phyloP scores from a whole-genome alignment of 441 rosid genomes.

The Manihot esculenta region DNA sequence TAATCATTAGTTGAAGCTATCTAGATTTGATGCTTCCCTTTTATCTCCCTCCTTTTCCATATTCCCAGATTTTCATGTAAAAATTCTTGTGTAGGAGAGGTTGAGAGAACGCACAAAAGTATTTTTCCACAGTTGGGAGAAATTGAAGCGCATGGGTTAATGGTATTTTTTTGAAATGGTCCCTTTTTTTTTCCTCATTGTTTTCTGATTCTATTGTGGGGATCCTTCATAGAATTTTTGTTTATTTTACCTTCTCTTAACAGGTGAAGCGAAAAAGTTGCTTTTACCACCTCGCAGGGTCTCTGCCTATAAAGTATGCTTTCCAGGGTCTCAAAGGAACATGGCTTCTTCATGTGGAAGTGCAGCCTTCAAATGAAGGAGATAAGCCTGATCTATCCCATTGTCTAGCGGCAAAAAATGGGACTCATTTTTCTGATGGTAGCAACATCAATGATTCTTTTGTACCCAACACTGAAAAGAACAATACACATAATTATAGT shows the following conservation, averaged over 20 bases:
- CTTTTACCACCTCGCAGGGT: slow-evolving; percentile 44
- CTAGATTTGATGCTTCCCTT: neutral
- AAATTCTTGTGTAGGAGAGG: slow-evolving; percentile 43
- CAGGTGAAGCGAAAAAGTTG: slow-evolving; percentile 47
- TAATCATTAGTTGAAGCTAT: neutral
- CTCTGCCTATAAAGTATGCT: slow-evolving; percentile 46
- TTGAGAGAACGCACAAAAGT: slow-evolving; percentile 43
- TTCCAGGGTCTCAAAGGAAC: slow-evolving; percentile 38
- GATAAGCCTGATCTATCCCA: slow-evolving; percentile 10
- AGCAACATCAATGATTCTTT: slow-evolving; percentile 1
- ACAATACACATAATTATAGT: neutral
- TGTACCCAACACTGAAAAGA: slow-evolving; percentile 10
- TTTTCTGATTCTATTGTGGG: slow-evolving; percentile 5
- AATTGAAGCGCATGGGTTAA: slow-evolving; percentile 47
- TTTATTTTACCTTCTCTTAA: slow-evolving; percentile 8
- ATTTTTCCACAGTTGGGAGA: slow-evolving; percentile 47
- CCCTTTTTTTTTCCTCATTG: neutral
- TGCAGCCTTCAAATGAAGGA: slow-evolving; percentile 25
- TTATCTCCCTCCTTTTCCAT: neutral
- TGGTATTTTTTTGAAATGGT: slow-evolving; percentile 39
- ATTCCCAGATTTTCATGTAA: neutral
- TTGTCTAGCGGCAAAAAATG: slow-evolving; percentile 11
- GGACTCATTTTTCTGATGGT: slow-evolving; percentile 11
- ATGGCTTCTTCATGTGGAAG: slow-evolving; percentile 45
- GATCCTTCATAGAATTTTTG: neutral